phyloP scores from a whole-genome alignment of 345 rosid species.

The Eucalyptus cloeziana region DNA sequence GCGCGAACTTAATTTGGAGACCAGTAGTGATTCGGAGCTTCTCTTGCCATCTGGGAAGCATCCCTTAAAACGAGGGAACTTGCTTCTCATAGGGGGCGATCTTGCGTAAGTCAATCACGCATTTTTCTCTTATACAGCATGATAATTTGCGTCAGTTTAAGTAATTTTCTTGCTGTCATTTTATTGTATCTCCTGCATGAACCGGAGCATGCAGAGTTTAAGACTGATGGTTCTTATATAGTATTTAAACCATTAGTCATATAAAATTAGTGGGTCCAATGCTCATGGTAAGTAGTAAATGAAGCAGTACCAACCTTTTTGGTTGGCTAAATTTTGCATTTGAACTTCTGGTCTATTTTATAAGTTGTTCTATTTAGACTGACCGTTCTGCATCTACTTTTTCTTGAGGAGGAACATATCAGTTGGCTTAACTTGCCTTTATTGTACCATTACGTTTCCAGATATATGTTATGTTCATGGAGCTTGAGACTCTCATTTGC shows the following conservation, averaged over 20 bases:
- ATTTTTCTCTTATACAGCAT: neutral
- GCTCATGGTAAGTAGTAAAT: neutral
- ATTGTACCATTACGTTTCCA: neutral
- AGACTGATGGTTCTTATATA: neutral
- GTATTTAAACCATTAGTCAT: neutral
- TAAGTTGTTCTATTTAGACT: neutral
- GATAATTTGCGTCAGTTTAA: neutral
- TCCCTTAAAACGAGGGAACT: constrained; percentile 26
- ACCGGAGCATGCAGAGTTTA: neutral
- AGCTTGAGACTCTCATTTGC: neutral
- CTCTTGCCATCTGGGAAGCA: constrained; percentile 11
- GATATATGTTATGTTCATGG: neutral
- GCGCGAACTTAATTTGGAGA: constrained; percentile 28
- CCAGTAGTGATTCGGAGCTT: constrained; percentile 17
- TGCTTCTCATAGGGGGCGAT: constrained; percentile 94
- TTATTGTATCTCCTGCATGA: neutral
- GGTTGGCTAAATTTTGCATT: neutral
- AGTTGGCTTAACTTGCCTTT: neutral
- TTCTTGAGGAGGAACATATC: neutral
- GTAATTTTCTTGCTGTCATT: neutral
- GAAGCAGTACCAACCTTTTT: neutral
- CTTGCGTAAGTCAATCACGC: constrained; percentile 72
- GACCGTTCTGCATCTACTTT: neutral
- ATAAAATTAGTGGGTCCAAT: too few relatives aligned
- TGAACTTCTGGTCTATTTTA: neutral